These are phyloP conservation scores for Oryza punctata DNA, from an alignment of 176 grass and related monocot genomes.

Conservation along the genomic window DNA sequence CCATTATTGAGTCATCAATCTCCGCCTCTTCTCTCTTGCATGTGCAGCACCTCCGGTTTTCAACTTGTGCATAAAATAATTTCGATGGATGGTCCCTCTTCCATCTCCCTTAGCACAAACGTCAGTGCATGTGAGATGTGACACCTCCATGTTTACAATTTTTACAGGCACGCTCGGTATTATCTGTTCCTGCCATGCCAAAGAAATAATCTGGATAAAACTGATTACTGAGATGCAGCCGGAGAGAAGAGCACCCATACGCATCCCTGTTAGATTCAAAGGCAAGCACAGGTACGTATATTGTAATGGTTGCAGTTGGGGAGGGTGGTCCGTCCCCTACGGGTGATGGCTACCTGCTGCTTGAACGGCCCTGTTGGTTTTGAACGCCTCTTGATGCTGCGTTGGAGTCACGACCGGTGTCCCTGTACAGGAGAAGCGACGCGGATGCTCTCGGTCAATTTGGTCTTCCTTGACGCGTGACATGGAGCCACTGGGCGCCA, in stretches of 20 bases:
- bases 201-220: background rate
- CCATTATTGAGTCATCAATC: conserved; percentile 44
- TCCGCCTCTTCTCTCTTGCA: conserved; percentile 24
- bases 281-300: conserved; percentile 8
- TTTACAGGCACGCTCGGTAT: background rate
- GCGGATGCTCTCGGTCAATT: conserved; percentile 7
- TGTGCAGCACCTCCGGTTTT: conserved; percentile 41
- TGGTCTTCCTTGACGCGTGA: background rate
- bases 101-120: conserved; percentile 30
- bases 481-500: conserved; percentile 5
- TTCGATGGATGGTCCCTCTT: conserved; percentile 38
- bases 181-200: conserved; percentile 5
- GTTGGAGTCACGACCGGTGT: background rate
- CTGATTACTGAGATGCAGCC: background rate
- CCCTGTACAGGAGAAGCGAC: conserved; percentile 5
- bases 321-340: conserved; percentile 30
- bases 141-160: conserved; percentile 29
- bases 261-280: conserved; percentile 13
- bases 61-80: conserved; percentile 27
- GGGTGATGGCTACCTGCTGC: conserved; percentile 25
- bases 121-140: conserved; percentile 24
- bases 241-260: background rate
- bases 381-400: conserved; percentile 37
- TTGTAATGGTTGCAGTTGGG: conserved; percentile 30
- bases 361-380: background rate